These are phyloP conservation scores for Leccinum laetum DNA, from an alignment of 1,284 basidiomycete species.

Conservation along the genomic window DNA sequence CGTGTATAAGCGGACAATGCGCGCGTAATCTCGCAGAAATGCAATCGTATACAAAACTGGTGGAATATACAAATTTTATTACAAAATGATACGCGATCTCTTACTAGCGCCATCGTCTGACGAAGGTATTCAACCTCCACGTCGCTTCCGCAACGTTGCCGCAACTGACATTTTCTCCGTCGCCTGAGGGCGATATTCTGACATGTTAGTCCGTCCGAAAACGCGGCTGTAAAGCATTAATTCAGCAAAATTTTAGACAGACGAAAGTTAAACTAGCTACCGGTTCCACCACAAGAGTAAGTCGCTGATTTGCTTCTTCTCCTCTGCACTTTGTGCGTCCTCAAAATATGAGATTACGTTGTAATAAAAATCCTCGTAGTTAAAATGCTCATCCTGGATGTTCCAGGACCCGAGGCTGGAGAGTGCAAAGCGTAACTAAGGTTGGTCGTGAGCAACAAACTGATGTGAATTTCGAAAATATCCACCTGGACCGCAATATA, in stretches of 20 bases:
- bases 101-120: too few relatives aligned
- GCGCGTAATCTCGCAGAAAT: too few relatives aligned
- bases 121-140: too few relatives aligned
- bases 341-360: neutral
- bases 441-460: neutral
- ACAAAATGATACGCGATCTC: too few relatives aligned
- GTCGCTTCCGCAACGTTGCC: too few relatives aligned
- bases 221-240: neutral
- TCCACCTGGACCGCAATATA: conserved; percentile 29
- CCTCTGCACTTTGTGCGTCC: neutral
- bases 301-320: neutral
- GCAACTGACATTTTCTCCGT: neutral
- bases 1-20: too few relatives aligned
- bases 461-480: neutral
- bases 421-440: neutral
- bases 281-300: neutral
- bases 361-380: neutral
- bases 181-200: neutral
- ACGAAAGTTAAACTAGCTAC: neutral
- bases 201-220: neutral
- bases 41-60: too few relatives aligned
- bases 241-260: neutral
- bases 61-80: too few relatives aligned
- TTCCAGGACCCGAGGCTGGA: neutral
- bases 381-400: neutral